A percentile compares a stretch with the other conserved stretches of the same genome.
Evolutionary conservation across 139 green algal genomes (phyloP).

Genomic region (Micractinium conductrix): DNA sequence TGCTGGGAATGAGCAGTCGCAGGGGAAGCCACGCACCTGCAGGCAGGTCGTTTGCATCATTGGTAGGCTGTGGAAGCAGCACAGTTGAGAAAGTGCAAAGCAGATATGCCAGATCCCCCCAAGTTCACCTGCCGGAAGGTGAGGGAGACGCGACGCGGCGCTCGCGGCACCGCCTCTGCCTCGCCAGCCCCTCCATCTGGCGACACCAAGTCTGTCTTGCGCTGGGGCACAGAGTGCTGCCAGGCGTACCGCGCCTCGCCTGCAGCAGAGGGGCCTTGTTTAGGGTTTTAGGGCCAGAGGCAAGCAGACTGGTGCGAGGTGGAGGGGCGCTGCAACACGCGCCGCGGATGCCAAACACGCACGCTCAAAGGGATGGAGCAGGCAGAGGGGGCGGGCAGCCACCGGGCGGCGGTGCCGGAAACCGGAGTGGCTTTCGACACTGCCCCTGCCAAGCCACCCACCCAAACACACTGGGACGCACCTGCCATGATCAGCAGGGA

Average conservation of each 20-base stretch:
- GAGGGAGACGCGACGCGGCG: conserved; percentile 76
- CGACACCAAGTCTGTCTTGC: conserved; percentile 77
- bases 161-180: conserved; percentile 44
- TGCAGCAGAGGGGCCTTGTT: background rate
- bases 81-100: too few relatives aligned
- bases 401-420: too few relatives aligned
- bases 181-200: background rate
- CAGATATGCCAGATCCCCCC: background rate
- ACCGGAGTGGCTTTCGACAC: too few relatives aligned
- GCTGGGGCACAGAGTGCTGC: conserved; percentile 96
- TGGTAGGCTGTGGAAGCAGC: too few relatives aligned
- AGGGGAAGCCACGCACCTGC: conserved; percentile 70
- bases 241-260: conserved; percentile 88
- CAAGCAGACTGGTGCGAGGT: too few relatives aligned
- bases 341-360: too few relatives aligned
- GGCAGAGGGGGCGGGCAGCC: too few relatives aligned
- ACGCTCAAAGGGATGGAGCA: too few relatives aligned
- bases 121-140: conserved; percentile 85
- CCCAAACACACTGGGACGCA: background rate
- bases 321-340: too few relatives aligned
- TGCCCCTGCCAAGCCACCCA: too few relatives aligned
- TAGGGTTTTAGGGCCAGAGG: background rate
- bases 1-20: conserved; percentile 82
- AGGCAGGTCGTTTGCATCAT: background rate
- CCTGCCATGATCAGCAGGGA: conserved; percentile 87